Evolutionary conservation across 2,329 filamentous ascomycete genomes (phyloP), one percentile per base, ranked within the genome.

Genomic region (Neoarthrinium moseri): DNA sequence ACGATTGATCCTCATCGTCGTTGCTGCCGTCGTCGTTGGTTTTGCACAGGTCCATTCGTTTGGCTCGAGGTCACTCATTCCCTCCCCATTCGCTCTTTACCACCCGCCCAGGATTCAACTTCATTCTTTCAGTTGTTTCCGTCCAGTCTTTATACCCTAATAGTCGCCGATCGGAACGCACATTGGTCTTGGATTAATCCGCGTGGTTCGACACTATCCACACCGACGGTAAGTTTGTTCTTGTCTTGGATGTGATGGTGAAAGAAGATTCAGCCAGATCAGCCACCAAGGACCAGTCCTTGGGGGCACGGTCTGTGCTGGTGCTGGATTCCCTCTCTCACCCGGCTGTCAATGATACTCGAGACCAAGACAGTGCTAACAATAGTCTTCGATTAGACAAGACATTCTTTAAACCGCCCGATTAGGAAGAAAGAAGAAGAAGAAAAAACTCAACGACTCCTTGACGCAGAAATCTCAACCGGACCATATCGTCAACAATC

Each of bases 51-150:
- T 53, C 42, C 51, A 49, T 56, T 56, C 60, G 36, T 54, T 56
- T 56, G 58, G 47, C 42, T 56, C 49, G 55, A 54, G 53, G 54
- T 56, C 57, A 50, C 55, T 56, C 57, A 55, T 53, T 61, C 54
- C 41, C 49, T 49, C 60, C 57, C 63, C 65, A 67, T 68, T 69
- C 69, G 59, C 59, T 68, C 66, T 55, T 65, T 67, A 46, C 32
- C 40, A 23, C 49, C 35, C 45, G 33, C 49, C 56, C 52, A 59
- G 69, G 67, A 62, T 56, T 69, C 69, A 68, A 62, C 68, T 71
- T 71, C 69, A 71, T 62, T 73, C 72, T 65, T 70, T 61, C 64
- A 69, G 67, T 68, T 70, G 66, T 63, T 58, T 56, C 70, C 65
- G 68, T 74, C 69, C 71, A 55, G 58, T 74, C 71, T 56, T 73